Base-by-base conservation (phyloP, 2,329 filamentous ascomycete genomes). In the Aschersonia sp. region DNA sequence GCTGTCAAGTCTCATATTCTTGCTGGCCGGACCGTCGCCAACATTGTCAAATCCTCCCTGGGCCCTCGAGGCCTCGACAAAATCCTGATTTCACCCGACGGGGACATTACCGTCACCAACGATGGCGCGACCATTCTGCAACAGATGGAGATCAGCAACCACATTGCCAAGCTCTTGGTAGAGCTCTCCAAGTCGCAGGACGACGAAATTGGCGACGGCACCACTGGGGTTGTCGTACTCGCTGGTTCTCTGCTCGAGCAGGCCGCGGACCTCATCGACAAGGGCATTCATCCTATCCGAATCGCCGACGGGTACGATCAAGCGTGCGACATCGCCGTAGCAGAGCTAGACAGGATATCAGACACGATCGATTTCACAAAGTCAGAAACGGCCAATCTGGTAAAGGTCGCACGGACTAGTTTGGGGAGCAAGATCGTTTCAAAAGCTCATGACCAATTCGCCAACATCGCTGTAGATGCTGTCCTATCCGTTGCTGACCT, bases 71-170 rank as follows among this genome's bases (percentile, higher is more conserved):
- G 92, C 54, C 81, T 98, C 62, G 92, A 98, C 75, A 98, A 98
- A 75, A 98, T 98, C 63, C 79, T 98, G 58, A 98, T 98, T 60
- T 98, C 92, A 46, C 86, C 92, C 52, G 92, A 98, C 65, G 92
- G 92, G 65, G 92, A 98, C 68, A 98, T 98, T 66, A 98, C 92
- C 52, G 88, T 98, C 53, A 98, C 92, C 57, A 98, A 98, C 72
- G 92, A 98, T 70, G 92, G 92, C 60, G 94, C 94, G 48, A 98
- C 92, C 43, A 98, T 98, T 60, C 75, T 98, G 56, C 83, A 87
- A 59, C 88, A 94, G 77, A 98, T 98, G 92, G 92, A 98, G 72
- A 90, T 98, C 57, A 86, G 87, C 57, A 97, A 98, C 75, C 90
- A 97, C 68, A 88, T 98, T 52, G 92, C 92, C 53, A 97, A 97